Percentiles rank a stretch among this genome's conserved stretches.
Conservation (phyloP, 2,329 filamentous ascomycete genomes). For the Pleomassaria siparia region DNA sequence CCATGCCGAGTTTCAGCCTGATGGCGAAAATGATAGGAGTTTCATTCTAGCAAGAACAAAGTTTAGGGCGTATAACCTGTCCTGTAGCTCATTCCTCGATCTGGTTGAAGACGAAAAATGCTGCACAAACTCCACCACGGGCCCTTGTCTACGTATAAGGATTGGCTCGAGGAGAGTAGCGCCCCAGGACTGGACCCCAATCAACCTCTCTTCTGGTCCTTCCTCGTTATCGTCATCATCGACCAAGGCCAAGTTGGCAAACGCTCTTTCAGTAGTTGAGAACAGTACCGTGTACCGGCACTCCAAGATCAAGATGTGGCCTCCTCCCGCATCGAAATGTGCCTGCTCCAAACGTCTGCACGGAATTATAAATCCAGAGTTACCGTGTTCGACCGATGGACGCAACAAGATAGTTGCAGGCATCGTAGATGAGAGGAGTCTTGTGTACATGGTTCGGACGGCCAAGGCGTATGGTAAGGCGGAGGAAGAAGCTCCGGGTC, state of each 20-base stretch:
- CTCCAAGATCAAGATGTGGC: conserved; percentile 38
- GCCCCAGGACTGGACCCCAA: conserved; percentile 18
- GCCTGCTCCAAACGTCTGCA: conserved; percentile 33
- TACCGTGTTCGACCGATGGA: conserved; percentile 8
- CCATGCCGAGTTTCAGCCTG: conserved; percentile 52
- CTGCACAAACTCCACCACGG: conserved; percentile 30
- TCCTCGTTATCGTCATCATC: background rate
- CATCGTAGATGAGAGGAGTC: conserved; percentile 32
- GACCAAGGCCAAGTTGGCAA: conserved; percentile 3
- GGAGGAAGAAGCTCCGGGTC: conserved; percentile 24
- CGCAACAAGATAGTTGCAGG: conserved; percentile 27
- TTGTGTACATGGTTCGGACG: conserved; percentile 38
- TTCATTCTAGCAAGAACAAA: conserved; percentile 58
- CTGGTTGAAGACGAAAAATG: conserved; percentile 56
- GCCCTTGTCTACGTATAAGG: conserved; percentile 52
- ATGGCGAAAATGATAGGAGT: conserved; percentile 41
- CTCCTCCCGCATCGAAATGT: conserved; percentile 28
- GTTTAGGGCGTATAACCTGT: conserved; percentile 57
- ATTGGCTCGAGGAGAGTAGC: conserved; percentile 49
- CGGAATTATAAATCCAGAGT: conserved; percentile 33
- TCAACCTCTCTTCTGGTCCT: background rate
- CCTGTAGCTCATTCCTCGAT: conserved; percentile 60
- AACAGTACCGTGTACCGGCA: conserved; percentile 28
- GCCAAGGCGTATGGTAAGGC: conserved; percentile 21
- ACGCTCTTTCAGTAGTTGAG: background rate